A percentile compares a stretch with the other conserved stretches of the same genome.
phyloP scores from a whole-genome alignment of 805 yeast genomes.

The Yarrowia osloensis region DNA sequence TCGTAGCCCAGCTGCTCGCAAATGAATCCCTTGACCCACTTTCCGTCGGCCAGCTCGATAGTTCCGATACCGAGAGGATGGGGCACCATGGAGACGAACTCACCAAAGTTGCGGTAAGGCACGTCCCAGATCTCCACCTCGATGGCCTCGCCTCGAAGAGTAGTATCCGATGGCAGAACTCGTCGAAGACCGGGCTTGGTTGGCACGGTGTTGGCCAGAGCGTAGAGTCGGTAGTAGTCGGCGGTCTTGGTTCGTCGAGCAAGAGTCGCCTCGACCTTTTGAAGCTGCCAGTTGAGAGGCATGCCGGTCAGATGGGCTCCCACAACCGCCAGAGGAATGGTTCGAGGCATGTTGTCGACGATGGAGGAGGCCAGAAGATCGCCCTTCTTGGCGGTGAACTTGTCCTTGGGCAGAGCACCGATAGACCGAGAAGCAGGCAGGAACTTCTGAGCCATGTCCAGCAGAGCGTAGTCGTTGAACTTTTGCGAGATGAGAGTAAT shows the following conservation, averaged over 20 bases:
- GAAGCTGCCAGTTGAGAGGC: constrained; percentile 92
- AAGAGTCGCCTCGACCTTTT: constrained; percentile 75
- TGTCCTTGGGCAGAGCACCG: constrained; percentile 53
- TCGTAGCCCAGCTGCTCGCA: constrained; percentile 90
- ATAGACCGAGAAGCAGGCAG: constrained; percentile 56
- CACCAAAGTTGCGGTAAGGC: constrained; percentile 76
- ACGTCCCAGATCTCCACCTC: constrained; percentile 81
- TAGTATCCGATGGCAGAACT: constrained; percentile 45
- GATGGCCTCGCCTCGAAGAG: constrained; percentile 55
- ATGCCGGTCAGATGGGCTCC: constrained; percentile 93
- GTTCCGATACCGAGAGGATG: constrained; percentile 95
- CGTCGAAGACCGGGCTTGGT: constrained; percentile 92
- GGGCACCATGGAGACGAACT: constrained; percentile 84
- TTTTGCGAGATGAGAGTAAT: constrained; percentile 79
- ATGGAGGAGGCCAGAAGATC: constrained; percentile 45
- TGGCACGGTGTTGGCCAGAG: constrained; percentile 62
- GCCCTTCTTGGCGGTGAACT: constrained; percentile 46
- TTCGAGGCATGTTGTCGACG: constrained; percentile 49
- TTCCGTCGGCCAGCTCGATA: constrained; percentile 77
- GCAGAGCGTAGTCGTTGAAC: constrained; percentile 84
- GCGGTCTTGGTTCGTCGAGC: constrained; percentile 69
- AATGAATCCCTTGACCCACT: constrained; percentile 87
- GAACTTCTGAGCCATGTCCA: constrained; percentile 77
- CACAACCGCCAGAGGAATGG: constrained; percentile 82
- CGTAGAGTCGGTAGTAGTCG: constrained; percentile 70